phyloP scores from a whole-genome alignment of 2,329 filamentous ascomycete genomes.

The Sarocladium brachiariae region DNA sequence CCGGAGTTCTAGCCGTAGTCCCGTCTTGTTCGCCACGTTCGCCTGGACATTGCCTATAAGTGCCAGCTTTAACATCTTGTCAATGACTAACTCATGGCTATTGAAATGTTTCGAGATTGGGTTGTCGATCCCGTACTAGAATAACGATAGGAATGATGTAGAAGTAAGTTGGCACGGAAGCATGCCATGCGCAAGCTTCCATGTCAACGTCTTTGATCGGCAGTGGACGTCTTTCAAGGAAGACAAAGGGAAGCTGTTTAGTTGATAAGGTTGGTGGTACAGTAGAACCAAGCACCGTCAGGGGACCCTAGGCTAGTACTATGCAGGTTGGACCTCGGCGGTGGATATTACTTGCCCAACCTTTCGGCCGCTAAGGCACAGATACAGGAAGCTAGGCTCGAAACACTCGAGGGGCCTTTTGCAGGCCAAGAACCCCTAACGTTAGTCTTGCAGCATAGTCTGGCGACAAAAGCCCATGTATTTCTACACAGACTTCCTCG shows the following conservation, averaged over 20 bases:
- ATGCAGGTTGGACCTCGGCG: constrained; percentile 2
- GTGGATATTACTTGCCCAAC: not conserved
- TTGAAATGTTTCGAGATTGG: not conserved
- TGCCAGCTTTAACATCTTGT: no score
- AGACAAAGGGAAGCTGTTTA: not conserved
- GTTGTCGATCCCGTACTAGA: not conserved
- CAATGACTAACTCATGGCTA: no score
- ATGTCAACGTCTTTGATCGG: not conserved
- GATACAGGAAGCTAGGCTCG: not conserved
- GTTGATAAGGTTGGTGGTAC: constrained; percentile 7
- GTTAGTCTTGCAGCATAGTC: not conserved
- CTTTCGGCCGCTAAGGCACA: not conserved
- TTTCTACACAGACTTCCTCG: constrained; percentile 11
- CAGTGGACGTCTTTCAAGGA: not conserved
- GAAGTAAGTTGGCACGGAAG: not conserved
- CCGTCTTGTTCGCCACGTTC: not conserved
- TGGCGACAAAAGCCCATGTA: not conserved
- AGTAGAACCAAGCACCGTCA: not conserved
- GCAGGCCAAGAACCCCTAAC: constrained; percentile 5
- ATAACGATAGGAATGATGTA: not conserved
- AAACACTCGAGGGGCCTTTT: constrained; percentile 6
- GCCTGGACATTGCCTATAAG: no score
- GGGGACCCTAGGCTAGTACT: not conserved
- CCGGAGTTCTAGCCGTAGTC: not conserved
- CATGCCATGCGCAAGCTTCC: not conserved